phyloP scores from a whole-genome alignment of 1,284 basidiomycete genomes.

The Cryptococcus sp. region DNA sequence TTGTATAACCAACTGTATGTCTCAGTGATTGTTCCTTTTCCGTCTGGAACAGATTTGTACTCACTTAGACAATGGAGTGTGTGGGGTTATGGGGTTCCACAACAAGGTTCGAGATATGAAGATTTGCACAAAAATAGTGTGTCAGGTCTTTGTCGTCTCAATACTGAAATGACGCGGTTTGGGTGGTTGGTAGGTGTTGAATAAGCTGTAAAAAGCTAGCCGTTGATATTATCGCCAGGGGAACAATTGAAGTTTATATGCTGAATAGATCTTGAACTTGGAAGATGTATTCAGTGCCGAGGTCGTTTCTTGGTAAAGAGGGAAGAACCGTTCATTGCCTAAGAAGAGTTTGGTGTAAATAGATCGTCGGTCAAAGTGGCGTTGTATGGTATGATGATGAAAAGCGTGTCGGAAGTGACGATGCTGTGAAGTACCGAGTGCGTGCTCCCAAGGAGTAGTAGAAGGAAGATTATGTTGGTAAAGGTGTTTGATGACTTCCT shows the following conservation, averaged over 20 bases:
- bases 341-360: not conserved
- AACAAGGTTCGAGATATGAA: not conserved
- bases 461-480: too few relatives aligned
- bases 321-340: not conserved
- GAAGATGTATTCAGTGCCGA: not conserved
- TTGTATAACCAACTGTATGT: not conserved
- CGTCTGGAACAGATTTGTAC: not conserved
- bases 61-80: not conserved
- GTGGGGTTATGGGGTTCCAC: not conserved
- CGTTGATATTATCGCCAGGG: not conserved
- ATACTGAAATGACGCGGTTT: too few relatives aligned
- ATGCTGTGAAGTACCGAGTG: not conserved
- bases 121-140: not conserved
- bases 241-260: not conserved
- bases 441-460: too few relatives aligned
- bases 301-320: not conserved
- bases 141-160: too few relatives aligned
- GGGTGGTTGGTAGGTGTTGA: too few relatives aligned
- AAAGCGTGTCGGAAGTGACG: not conserved
- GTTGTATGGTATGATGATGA: not conserved
- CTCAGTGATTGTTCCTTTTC: not conserved
- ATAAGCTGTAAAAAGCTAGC: not conserved
- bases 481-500: not conserved
- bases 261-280: not conserved
- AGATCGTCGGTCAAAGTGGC: too few relatives aligned